Percentiles rank a stretch among this genome's conserved stretches.
Evolutionary conservation across 2,329 filamentous ascomycete species (phyloP).

Genomic region (Daldinia eschscholtzii): DNA sequence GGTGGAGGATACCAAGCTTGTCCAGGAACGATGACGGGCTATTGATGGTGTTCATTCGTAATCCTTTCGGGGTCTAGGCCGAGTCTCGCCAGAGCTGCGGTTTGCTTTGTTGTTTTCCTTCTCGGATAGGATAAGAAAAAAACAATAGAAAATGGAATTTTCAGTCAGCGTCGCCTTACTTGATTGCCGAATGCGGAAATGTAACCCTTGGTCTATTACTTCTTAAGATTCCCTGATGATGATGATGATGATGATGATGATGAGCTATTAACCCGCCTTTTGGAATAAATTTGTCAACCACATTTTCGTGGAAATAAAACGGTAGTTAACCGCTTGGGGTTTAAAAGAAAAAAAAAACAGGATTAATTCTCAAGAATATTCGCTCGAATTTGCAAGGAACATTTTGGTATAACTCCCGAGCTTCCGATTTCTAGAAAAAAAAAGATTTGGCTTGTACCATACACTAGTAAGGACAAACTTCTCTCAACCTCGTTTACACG

Average conservation of each 20-base stretch:
- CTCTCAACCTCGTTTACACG: conserved; percentile 19
- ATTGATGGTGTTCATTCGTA: conserved; percentile 38
- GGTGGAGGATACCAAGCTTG: conserved; percentile 37
- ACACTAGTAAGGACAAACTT: conserved; percentile 13
- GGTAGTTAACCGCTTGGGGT: neutral
- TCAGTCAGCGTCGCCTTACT: conserved; percentile 1
- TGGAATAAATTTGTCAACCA: neutral
- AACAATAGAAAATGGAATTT: conserved; percentile 12
- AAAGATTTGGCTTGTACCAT: conserved; percentile 12
- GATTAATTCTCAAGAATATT: neutral
- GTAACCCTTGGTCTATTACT: conserved; percentile 5
- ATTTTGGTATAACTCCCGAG: neutral
- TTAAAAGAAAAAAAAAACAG: neutral
- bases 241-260: neutral
- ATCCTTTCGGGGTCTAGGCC: conserved; percentile 31
- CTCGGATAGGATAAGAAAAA: conserved; percentile 2
- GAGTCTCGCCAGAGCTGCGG: conserved; percentile 14
- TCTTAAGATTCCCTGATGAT: neutral
- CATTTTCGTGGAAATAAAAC: conserved; percentile 1
- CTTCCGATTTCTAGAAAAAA: conserved; percentile 11
- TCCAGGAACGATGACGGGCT: conserved; percentile 37
- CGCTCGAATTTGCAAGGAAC: neutral
- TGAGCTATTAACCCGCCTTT: neutral
- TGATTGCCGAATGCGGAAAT: conserved; percentile 32
- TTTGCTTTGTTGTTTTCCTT: conserved; percentile 25